Percentiles rank a stretch among this genome's conserved stretches.
Conservation (phyloP, 768 basidiomycete species). For the Pholiota microspora region DNA sequence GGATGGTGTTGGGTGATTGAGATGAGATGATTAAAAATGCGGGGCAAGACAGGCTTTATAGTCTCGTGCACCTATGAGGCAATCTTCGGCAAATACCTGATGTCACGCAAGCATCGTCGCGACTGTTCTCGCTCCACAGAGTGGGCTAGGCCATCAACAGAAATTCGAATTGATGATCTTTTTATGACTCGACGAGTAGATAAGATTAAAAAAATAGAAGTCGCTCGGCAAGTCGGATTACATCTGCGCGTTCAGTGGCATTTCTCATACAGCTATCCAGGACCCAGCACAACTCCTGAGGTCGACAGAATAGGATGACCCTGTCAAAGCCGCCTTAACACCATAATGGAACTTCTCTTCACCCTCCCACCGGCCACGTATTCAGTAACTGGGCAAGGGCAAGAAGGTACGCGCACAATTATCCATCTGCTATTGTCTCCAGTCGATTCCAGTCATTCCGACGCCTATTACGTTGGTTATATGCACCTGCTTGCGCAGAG, state of each 20-base stretch:
- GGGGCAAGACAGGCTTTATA: conserved; percentile 16
- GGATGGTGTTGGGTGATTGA: conserved; percentile 11
- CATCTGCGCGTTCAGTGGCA: conserved; percentile 5
- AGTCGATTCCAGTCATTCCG: conserved; percentile 26
- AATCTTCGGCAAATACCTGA: too few species aligned
- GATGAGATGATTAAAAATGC: conserved; percentile 3
- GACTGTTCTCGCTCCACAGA: not conserved
- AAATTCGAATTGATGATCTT: not conserved
- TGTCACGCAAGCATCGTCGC: not conserved
- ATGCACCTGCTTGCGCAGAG: conserved; percentile 11
- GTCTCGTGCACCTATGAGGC: conserved; percentile 24
- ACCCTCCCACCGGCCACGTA: conserved; percentile 9
- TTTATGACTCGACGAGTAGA: not conserved
- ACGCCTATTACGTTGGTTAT: conserved; percentile 16
- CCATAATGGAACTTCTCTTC: conserved; percentile 15
- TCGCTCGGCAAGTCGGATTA: conserved; percentile 7
- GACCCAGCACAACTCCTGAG: conserved; percentile 15
- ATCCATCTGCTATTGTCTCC: conserved; percentile 20
- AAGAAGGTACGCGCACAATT: conserved; percentile 13
- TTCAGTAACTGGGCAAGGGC: conserved; percentile 1
- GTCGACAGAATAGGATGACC: conserved; percentile 19
- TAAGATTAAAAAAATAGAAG: conserved; percentile 15
- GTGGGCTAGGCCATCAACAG: not conserved
- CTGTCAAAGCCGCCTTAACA: conserved; percentile 16
- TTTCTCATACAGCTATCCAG: conserved; percentile 12